A percentile compares a stretch with the other conserved stretches of the same genome.
phyloP scores from a whole-genome alignment of 2,329 filamentous ascomycete species.

The Davidsoniella australis region DNA sequence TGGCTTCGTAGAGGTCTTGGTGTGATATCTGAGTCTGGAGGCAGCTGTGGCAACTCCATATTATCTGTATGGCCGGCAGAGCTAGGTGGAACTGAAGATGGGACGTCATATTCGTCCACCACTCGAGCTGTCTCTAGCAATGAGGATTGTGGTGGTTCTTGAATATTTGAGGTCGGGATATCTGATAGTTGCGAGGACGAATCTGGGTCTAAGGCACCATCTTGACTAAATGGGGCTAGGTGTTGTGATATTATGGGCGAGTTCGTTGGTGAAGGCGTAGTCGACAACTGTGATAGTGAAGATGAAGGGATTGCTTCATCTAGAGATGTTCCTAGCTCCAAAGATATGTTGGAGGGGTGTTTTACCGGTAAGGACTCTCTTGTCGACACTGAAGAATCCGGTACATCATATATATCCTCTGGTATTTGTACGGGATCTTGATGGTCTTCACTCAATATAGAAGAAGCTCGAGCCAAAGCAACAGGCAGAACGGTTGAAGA shows the following conservation, averaged over 20 bases:
- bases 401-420: constrained; percentile 9
- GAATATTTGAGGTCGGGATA: too few species aligned
- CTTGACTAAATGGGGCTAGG: too few species aligned
- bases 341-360: neutral
- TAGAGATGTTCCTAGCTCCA: neutral
- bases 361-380: neutral
- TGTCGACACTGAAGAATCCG: constrained; percentile 1
- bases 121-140: too few species aligned
- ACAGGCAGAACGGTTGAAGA: neutral
- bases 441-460: neutral
- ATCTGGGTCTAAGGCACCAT: too few species aligned
- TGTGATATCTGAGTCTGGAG: too few species aligned
- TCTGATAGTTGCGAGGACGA: too few species aligned
- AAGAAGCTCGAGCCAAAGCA: neutral
- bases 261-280: neutral
- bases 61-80: too few species aligned
- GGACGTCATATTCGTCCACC: too few species aligned
- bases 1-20: too few species aligned
- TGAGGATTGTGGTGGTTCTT: too few species aligned
- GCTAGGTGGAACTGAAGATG: too few species aligned
- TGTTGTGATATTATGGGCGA: neutral
- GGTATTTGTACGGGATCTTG: neutral
- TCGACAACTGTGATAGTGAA: constrained; percentile 5
- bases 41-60: too few species aligned
- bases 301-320: neutral